phyloP scores from a whole-genome alignment of 345 rosid genomes.

The Conringia planisiliqua region DNA sequence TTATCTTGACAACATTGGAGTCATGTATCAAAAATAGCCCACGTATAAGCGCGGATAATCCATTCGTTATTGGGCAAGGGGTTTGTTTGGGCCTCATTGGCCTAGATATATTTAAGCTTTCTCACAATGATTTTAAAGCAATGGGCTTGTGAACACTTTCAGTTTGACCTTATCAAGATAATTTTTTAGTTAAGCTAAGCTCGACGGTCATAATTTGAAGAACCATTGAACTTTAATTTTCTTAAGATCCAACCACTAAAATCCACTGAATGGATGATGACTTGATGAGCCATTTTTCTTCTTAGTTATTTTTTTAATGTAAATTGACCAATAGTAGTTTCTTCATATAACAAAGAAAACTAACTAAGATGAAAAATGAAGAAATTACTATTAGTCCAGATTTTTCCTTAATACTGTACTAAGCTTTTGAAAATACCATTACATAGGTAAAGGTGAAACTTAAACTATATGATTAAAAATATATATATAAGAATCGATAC shows the following conservation, averaged over 20 bases:
- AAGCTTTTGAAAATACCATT: not conserved
- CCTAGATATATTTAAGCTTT: not conserved
- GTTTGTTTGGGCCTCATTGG: not conserved
- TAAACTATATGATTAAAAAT: not conserved
- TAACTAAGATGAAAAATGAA: not conserved
- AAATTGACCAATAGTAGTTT: not conserved
- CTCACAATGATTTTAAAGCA: not conserved
- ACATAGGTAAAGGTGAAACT: not conserved
- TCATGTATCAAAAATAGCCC: not conserved
- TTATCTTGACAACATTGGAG: too few relatives aligned
- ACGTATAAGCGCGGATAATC: not conserved
- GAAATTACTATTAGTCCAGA: not conserved
- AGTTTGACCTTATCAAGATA: not conserved
- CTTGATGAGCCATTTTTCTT: not conserved
- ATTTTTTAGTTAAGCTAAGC: not conserved
- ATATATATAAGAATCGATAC: not conserved
- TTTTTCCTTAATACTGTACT: not conserved
- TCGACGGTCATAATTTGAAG: not conserved
- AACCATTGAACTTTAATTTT: not conserved
- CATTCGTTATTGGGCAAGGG: not conserved
- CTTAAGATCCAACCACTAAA: not conserved
- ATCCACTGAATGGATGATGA: not conserved
- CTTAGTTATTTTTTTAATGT: not conserved
- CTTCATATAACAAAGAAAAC: not conserved
- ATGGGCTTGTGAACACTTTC: not conserved